Evolutionary conservation across 2,329 filamentous ascomycete genomes (phyloP).

Genomic region (Raffaelea albimanens): DNA sequence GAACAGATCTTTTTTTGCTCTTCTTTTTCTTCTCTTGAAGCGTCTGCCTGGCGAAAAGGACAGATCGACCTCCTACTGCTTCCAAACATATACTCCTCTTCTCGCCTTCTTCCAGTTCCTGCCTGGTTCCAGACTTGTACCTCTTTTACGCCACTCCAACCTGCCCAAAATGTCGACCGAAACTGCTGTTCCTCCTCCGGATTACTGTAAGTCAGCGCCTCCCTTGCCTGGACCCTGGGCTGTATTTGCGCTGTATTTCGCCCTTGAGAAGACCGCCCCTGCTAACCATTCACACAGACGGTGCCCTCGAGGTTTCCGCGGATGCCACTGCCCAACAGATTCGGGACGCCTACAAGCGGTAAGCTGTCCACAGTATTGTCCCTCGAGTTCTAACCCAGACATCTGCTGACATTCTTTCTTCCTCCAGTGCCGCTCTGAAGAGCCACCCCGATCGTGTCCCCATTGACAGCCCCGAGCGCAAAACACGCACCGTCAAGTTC

Average conservation of each 20-base stretch:
- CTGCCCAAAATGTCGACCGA: too few species aligned
- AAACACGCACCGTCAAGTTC: constrained; percentile 59
- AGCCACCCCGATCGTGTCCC: constrained; percentile 90
- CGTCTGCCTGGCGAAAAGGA: too few species aligned
- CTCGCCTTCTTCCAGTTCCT: too few species aligned
- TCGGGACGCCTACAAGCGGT: constrained; percentile 91
- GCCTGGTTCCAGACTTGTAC: too few species aligned
- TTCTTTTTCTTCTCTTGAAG: too few species aligned
- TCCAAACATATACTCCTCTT: too few species aligned
- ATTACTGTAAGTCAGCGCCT: constrained; percentile 55
- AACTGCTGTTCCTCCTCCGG: constrained; percentile 29
- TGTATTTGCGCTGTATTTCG: too few species aligned
- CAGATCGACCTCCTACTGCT: too few species aligned
- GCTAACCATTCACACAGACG: constrained; percentile 44
- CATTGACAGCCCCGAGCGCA: constrained; percentile 71
- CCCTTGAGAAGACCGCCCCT: neutral
- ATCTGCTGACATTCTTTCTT: constrained; percentile 4
- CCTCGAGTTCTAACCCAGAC: constrained; percentile 4
- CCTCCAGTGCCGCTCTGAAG: constrained; percentile 70
- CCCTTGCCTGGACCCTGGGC: too few species aligned
- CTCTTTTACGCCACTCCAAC: too few species aligned
- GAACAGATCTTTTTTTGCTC: too few species aligned
- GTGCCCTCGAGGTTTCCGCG: constrained; percentile 61
- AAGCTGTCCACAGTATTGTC: constrained; percentile 10
- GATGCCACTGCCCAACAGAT: constrained; percentile 75